phyloP scores from a whole-genome alignment of 306 rosid genomes.

The Malus fusca region DNA sequence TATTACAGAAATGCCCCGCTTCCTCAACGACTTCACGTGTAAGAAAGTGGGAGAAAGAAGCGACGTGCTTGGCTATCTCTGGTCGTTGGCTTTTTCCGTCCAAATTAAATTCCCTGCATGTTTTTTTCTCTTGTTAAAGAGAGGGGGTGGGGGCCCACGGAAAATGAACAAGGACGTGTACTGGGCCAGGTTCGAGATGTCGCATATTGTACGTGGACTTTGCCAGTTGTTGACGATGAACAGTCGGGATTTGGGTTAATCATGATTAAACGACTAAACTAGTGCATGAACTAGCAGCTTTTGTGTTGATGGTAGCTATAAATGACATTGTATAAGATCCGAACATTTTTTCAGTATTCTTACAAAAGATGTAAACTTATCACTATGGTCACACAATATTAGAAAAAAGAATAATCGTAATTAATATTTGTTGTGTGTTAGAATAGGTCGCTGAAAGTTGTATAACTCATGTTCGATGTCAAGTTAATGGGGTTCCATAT shows the following conservation, averaged over 20 bases:
- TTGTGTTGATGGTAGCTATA: no score
- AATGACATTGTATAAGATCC: no score
- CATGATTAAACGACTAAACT: neutral
- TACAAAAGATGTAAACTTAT: no score
- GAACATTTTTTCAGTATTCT: no score
- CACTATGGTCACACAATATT: no score
- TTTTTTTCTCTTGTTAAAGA: neutral
- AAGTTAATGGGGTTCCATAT: no score
- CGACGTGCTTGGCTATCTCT: neutral
- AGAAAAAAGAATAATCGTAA: no score
- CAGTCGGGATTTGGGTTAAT: neutral
- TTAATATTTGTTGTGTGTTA: no score
- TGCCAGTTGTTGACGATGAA: neutral
- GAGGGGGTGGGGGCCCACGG: neutral
- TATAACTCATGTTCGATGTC: no score
- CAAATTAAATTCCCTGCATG: neutral
- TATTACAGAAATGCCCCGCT: neutral
- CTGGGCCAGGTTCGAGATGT: neutral
- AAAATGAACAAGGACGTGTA: neutral
- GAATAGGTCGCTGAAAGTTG: no score
- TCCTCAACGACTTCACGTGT: neutral
- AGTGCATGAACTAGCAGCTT: no score
- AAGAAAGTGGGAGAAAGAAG: neutral
- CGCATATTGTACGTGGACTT: neutral
- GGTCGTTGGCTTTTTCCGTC: neutral